A percentile compares a stretch with the other conserved stretches of the same genome.
Evolutionary conservation across 2,329 filamentous ascomycete genomes (phyloP).

Genomic region (Orbilia javanica): DNA sequence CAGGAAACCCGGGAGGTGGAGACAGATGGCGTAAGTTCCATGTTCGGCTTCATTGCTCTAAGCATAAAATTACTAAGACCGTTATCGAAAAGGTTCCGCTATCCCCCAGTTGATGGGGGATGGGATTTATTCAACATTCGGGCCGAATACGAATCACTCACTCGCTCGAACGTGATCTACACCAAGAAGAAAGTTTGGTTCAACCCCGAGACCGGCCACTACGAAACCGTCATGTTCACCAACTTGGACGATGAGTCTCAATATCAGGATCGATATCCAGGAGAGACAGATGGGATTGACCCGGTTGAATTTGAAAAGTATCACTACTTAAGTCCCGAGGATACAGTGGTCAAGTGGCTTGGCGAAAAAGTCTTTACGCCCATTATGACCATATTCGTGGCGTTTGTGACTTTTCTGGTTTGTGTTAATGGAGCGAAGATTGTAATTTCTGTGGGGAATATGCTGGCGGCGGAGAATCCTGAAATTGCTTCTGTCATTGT

Average conservation of each 20-base stretch:
- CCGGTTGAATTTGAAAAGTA: conserved; percentile 41
- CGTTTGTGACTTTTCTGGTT: background rate
- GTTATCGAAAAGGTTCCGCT: conserved; percentile 12
- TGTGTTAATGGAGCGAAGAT: conserved; percentile 8
- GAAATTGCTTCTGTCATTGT: background rate
- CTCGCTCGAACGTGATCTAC: background rate
- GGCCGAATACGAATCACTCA: background rate
- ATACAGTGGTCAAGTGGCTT: conserved; percentile 25
- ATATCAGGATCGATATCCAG: conserved; percentile 26
- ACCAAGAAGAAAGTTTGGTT: conserved; percentile 34
- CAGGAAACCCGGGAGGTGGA: conserved; percentile 12
- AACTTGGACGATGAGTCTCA: conserved; percentile 24
- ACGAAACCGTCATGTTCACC: conserved; percentile 31
- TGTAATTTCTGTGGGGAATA: conserved; percentile 28
- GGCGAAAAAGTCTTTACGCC: conserved; percentile 43
- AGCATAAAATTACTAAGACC: background rate
- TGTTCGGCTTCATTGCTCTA: background rate
- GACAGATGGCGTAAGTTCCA: conserved; percentile 31
- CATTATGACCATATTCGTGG: conserved; percentile 31
- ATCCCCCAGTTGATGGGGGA: conserved; percentile 9
- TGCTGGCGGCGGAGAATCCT: conserved; percentile 22
- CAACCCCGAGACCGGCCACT: conserved; percentile 15
- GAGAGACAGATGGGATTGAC: conserved; percentile 44
- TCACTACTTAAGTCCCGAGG: conserved; percentile 27
- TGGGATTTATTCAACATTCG: conserved; percentile 43